Percentiles rank a stretch among this genome's conserved stretches.
These are phyloP conservation scores for Trichoderma sp. DNA, from an alignment of 2,329 filamentous ascomycete species.

Conservation along the genomic window DNA sequence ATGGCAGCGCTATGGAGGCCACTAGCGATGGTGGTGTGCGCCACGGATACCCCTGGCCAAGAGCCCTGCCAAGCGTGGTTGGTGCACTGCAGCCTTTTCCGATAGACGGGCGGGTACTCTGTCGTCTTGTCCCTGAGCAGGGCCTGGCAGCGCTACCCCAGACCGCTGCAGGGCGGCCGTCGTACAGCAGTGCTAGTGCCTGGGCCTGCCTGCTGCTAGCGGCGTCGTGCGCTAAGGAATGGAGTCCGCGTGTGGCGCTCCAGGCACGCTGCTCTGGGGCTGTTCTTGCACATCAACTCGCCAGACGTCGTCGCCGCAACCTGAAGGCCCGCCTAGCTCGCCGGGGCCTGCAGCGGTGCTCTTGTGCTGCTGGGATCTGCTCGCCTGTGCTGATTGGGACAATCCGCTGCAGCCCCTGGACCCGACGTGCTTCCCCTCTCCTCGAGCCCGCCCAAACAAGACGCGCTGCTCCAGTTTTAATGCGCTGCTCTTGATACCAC, in stretches of 20 bases:
- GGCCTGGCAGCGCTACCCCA: conserved; percentile 28
- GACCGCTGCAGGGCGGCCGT: conserved; percentile 24
- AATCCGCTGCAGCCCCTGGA: conserved; percentile 12
- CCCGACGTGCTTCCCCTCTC: conserved; percentile 18
- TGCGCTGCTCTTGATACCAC: conserved; percentile 13
- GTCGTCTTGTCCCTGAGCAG: conserved; percentile 24
- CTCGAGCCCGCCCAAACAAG: conserved; percentile 22
- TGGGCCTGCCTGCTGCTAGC: neutral
- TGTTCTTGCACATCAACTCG: neutral
- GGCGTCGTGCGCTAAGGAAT: neutral
- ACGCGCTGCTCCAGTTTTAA: conserved; percentile 25
- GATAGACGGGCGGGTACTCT: conserved; percentile 28
- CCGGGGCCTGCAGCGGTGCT: neutral
- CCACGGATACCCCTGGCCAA: conserved; percentile 22
- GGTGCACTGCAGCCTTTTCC: conserved; percentile 25
- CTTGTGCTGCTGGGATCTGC: neutral
- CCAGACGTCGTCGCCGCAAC: conserved; percentile 19
- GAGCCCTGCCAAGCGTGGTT: conserved; percentile 18
- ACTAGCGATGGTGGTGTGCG: conserved; percentile 17
- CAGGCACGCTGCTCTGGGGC: neutral
- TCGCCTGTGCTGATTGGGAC: neutral
- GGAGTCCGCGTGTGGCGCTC: conserved; percentile 6
- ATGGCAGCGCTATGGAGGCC: neutral
- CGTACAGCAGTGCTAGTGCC: conserved; percentile 20
- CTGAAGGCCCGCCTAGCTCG: conserved; percentile 19